phyloP scores from a whole-genome alignment of 2,329 filamentous ascomycete genomes.

The Fusarium keratoplasticum region DNA sequence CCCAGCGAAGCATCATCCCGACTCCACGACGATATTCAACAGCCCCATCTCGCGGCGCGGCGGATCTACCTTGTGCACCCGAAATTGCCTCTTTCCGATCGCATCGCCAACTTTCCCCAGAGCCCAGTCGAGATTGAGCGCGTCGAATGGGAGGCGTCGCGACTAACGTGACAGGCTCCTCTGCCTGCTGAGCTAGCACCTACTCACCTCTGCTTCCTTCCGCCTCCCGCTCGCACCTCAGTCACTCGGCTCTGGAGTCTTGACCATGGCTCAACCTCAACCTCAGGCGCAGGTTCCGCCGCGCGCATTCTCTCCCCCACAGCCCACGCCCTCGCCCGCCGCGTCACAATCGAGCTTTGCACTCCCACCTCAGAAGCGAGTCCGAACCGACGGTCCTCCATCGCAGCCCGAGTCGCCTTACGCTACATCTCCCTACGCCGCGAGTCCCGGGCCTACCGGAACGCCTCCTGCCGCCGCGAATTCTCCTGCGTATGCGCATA shows the following conservation, averaged over 20 bases:
- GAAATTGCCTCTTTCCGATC: constrained; percentile 6
- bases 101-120: constrained; percentile 25
- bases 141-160: constrained; percentile 61
- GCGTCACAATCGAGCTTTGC: constrained; percentile 64
- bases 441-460: constrained; percentile 57
- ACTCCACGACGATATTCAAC: constrained; percentile 41
- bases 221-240: constrained; percentile 14
- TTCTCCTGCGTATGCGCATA: constrained; percentile 52
- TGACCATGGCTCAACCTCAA: constrained; percentile 70
- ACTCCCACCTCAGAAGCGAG: constrained; percentile 78
- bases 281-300: constrained; percentile 57
- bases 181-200: constrained; percentile 57
- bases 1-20: constrained; percentile 40
- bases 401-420: constrained; percentile 76
- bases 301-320: constrained; percentile 72
- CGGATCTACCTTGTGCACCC: constrained; percentile 16
- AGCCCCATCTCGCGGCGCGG: constrained; percentile 37
- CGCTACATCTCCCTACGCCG: constrained; percentile 62
- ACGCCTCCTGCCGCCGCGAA: constrained; percentile 54
- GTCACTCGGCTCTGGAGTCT: constrained; percentile 10
- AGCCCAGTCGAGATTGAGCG: constrained; percentile 38
- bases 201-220: constrained; percentile 19
- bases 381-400: constrained; percentile 68
- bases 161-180: constrained; percentile 61
- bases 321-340: constrained; percentile 70